These are phyloP conservation scores for Allantophomopsis lycopodina DNA, from an alignment of 2,329 filamentous ascomycete genomes.

Conservation along the genomic window DNA sequence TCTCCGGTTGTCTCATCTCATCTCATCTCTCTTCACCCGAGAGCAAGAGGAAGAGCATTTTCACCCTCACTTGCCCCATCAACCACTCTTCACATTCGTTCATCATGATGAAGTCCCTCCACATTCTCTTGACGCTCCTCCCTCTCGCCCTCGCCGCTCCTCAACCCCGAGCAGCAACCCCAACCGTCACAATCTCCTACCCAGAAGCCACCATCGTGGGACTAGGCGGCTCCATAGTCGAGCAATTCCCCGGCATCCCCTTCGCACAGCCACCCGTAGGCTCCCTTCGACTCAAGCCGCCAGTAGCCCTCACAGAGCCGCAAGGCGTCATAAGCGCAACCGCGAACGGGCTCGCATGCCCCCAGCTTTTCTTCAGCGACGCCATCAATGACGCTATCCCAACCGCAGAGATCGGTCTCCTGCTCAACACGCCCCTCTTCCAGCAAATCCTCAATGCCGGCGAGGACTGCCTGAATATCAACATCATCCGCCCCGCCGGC, in stretches of 20 bases:
- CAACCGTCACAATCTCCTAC: not conserved
- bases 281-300: slow-evolving; percentile 50
- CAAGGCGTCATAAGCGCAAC: slow-evolving; percentile 27
- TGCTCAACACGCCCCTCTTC: slow-evolving; percentile 43
- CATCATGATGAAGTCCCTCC: no score
- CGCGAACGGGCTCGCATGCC: slow-evolving; percentile 28
- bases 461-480: slow-evolving; percentile 53
- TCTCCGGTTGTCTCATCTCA: no score
- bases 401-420: slow-evolving; percentile 28
- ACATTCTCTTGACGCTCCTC: not conserved
- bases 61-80: not conserved
- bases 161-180: not conserved
- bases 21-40: no score
- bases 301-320: slow-evolving; percentile 44
- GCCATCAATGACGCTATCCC: slow-evolving; percentile 14
- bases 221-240: not conserved
- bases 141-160: not conserved
- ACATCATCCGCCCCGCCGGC: slow-evolving; percentile 43
- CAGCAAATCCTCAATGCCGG: slow-evolving; percentile 36
- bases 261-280: slow-evolving; percentile 56
- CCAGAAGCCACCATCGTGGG: slow-evolving; percentile 2
- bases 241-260: slow-evolving; percentile 54
- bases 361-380: slow-evolving; percentile 38
- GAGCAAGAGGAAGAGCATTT: no score
- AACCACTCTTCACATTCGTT: not conserved